Evolutionary conservation across 1,284 basidiomycete genomes (phyloP).

Genomic region (Cryptococcus sp.): DNA sequence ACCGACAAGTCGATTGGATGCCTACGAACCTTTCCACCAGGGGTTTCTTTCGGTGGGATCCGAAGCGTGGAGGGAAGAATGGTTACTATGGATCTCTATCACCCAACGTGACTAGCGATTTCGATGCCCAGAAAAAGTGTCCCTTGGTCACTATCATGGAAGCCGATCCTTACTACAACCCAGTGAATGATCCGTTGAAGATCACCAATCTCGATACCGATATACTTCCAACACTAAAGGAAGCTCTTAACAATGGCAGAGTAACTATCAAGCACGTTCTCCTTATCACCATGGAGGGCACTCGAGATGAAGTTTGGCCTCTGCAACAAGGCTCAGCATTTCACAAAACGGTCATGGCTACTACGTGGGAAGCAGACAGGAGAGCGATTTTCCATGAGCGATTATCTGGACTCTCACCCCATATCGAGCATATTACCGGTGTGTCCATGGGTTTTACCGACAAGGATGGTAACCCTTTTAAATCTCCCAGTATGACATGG

Average conservation of each 20-base stretch:
- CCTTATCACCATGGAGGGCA: slow-evolving; percentile 5
- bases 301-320: slow-evolving; percentile 5
- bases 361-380: not conserved
- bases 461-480: too few species aligned
- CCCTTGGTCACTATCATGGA: too few species aligned
- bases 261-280: slow-evolving; percentile 5
- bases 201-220: slow-evolving; percentile 4
- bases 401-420: not conserved
- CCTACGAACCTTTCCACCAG: not conserved
- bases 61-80: not conserved
- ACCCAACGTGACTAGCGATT: too few species aligned
- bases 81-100: too few species aligned
- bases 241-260: not conserved
- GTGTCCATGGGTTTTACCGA: not conserved
- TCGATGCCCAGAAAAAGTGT: too few species aligned
- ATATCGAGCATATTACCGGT: not conserved
- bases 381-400: not conserved
- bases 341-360: not conserved
- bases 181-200: slow-evolving; percentile 6
- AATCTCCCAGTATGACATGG: not conserved
- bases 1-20: not conserved
- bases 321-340: not conserved
- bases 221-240: slow-evolving; percentile 1
- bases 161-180: not conserved
- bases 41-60: slow-evolving; percentile 1